phyloP scores from a whole-genome alignment of 148 eudicot genomes.

The Amaranthus palmeri region DNA sequence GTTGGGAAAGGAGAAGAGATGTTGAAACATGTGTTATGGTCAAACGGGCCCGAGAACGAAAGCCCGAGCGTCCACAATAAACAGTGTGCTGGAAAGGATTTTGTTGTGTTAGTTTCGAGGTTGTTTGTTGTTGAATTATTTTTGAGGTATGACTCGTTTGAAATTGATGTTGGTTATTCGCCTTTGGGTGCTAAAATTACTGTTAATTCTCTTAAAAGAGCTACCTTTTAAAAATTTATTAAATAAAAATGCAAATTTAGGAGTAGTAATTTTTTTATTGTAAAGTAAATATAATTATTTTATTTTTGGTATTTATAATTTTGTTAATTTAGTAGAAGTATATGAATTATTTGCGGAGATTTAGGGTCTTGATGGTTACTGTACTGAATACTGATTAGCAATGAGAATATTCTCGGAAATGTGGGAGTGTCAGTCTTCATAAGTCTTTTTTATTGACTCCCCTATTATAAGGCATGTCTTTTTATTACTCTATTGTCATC shows the following conservation, averaged over 20 bases:
- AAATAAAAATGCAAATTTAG: background rate
- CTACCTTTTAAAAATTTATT: conserved; percentile 35
- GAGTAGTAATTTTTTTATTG: background rate
- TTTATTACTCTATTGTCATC: no score
- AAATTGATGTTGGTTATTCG: conserved; percentile 57
- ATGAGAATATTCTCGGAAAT: no score
- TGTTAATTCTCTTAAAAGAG: conserved; percentile 62
- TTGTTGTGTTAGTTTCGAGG: conserved; percentile 69
- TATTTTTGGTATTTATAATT: no score
- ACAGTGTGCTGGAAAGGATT: conserved; percentile 96
- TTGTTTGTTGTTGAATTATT: conserved; percentile 68
- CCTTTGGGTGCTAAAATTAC: conserved; percentile 62
- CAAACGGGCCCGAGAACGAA: conserved; percentile 76
- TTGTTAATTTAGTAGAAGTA: no score
- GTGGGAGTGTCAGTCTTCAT: no score
- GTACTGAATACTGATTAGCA: no score
- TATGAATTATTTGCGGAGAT: no score
- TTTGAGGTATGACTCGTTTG: conserved; percentile 74
- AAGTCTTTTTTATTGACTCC: no score
- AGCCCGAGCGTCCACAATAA: conserved; percentile 51
- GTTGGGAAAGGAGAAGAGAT: conserved; percentile 56
- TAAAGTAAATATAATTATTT: no score
- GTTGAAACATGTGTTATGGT: conserved; percentile 76
- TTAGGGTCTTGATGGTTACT: no score
- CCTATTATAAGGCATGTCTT: no score